A percentile compares a stretch with the other conserved stretches of the same genome.
Conservation (phyloP, 352 stramenopile species). For the Aphanomyces invadans region DNA sequence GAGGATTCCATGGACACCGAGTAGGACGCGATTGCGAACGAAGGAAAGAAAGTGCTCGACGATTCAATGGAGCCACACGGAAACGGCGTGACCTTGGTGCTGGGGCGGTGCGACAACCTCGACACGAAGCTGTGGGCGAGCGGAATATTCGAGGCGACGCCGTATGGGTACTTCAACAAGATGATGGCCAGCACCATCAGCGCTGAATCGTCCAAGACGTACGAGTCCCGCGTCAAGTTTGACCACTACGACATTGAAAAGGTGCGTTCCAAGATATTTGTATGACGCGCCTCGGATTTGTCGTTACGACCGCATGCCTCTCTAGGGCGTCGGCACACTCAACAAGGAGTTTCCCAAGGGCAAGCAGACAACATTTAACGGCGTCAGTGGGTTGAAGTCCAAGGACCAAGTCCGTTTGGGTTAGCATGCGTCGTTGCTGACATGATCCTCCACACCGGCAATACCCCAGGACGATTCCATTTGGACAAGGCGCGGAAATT, state of each 20-base stretch:
- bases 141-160: slow-evolving; percentile 66
- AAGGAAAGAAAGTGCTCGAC: slow-evolving; percentile 29
- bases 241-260: slow-evolving; percentile 67
- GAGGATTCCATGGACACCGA: too few species aligned
- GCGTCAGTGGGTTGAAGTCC: not conserved
- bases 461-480: not conserved
- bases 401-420: slow-evolving; percentile 12
- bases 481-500: not conserved
- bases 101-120: slow-evolving; percentile 52
- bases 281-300: too few species aligned
- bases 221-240: slow-evolving; percentile 53
- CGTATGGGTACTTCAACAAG: slow-evolving; percentile 81
- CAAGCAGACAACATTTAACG: slow-evolving; percentile 61
- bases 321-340: slow-evolving; percentile 32
- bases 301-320: not conserved
- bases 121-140: slow-evolving; percentile 70
- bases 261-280: slow-evolving; percentile 6
- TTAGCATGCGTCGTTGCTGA: too few species aligned
- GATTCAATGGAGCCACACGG: not conserved
- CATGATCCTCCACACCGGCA: too few species aligned
- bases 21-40: slow-evolving; percentile 43
- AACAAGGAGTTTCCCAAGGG: slow-evolving; percentile 45
- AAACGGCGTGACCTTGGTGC: not conserved
- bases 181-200: slow-evolving; percentile 54
- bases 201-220: slow-evolving; percentile 40